These are phyloP conservation scores for Magnusiomyces magnusii DNA, from an alignment of 1,139 yeast species.

Conservation along the genomic window DNA sequence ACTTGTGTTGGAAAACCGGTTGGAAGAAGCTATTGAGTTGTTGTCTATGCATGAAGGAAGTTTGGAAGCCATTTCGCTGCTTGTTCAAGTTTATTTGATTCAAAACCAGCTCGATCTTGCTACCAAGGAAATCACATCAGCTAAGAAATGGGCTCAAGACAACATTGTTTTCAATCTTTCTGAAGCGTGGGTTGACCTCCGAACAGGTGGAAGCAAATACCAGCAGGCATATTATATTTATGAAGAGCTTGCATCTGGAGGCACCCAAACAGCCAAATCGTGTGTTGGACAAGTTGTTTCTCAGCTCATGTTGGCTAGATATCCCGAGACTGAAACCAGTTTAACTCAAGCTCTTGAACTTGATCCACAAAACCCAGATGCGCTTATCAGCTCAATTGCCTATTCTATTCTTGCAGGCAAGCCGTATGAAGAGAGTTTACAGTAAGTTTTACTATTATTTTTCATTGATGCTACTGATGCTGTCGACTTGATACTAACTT, in stretches of 20 bases:
- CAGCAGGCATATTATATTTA: slow-evolving; percentile 62
- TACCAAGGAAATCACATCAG: slow-evolving; percentile 28
- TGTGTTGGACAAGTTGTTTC: slow-evolving; percentile 43
- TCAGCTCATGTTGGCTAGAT: slow-evolving; percentile 41
- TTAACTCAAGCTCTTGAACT: slow-evolving; percentile 40
- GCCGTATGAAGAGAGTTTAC: slow-evolving; percentile 33
- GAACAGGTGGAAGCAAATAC: slow-evolving; percentile 50
- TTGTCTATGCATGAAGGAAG: slow-evolving; percentile 29
- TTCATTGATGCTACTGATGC: neutral
- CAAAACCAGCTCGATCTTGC: slow-evolving; percentile 34
- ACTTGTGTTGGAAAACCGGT: slow-evolving; percentile 26
- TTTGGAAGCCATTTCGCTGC: slow-evolving; percentile 34
- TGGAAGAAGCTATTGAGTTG: slow-evolving; percentile 32
- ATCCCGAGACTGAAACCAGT: slow-evolving; percentile 42
- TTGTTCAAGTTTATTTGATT: slow-evolving; percentile 33
- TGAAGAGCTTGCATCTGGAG: slow-evolving; percentile 54
- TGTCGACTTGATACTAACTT: neutral
- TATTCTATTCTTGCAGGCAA: slow-evolving; percentile 44
- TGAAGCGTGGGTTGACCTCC: slow-evolving; percentile 52
- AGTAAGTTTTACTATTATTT: slow-evolving; percentile 1
- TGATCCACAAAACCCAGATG: slow-evolving; percentile 41
- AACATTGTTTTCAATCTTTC: slow-evolving; percentile 58
- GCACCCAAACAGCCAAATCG: slow-evolving; percentile 41
- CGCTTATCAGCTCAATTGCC: slow-evolving; percentile 52
- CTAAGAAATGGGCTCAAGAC: slow-evolving; percentile 52